Evolutionary conservation across 305 asterid species (phyloP).

Genomic region (Fraxinus sp.): DNA sequence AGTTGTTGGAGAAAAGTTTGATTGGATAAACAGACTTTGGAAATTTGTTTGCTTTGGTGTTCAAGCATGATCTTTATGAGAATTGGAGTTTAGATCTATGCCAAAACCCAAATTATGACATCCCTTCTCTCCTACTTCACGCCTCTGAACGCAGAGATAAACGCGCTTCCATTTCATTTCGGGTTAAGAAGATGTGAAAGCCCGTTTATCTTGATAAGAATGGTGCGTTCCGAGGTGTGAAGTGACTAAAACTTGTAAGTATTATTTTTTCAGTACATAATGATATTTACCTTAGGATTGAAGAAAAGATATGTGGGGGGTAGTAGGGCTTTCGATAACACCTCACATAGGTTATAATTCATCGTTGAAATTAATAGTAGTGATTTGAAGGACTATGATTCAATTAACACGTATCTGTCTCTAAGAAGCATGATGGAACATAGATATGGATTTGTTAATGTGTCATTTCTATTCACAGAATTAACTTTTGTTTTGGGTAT

Average conservation of each 20-base stretch:
- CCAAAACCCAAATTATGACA: too few species aligned
- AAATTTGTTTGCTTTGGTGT: not conserved
- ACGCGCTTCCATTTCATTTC: too few species aligned
- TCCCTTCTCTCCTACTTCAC: too few species aligned
- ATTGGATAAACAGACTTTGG: not conserved
- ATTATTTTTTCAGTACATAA: not conserved
- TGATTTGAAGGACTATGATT: not conserved
- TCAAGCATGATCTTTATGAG: not conserved
- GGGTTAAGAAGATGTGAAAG: too few species aligned
- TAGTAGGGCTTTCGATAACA: not conserved
- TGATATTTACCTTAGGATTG: not conserved
- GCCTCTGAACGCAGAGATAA: too few species aligned
- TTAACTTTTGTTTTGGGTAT: slow-evolving; percentile 15
- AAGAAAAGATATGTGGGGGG: not conserved
- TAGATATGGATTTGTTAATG: not conserved
- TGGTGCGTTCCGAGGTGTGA: too few species aligned
- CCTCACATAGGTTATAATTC: not conserved
- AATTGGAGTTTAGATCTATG: too few species aligned
- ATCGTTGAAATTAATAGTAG: not conserved
- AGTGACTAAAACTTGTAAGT: not conserved
- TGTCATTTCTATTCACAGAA: not conserved
- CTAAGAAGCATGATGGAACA: not conserved
- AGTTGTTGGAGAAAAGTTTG: too few species aligned
- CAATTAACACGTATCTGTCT: not conserved
- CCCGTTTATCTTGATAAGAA: too few species aligned